Conservation (phyloP, 1,139 yeast genomes). For the Groenewaldozyma sp. region DNA sequence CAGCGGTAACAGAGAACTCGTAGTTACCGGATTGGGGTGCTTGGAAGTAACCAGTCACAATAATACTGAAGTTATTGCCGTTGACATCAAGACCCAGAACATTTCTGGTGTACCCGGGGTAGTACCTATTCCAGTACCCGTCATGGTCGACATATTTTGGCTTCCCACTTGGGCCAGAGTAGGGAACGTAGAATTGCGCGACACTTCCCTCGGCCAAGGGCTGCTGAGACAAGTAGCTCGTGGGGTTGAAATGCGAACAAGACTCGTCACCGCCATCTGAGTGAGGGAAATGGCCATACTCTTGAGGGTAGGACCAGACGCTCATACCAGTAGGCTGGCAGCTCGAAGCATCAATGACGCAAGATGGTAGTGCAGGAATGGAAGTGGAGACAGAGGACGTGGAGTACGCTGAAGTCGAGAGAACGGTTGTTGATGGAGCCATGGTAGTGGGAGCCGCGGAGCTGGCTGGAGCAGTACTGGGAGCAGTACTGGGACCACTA, state of each 20-base stretch:
- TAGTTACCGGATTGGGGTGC: constrained; percentile 1
- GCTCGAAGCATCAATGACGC: background rate
- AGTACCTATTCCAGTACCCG: background rate
- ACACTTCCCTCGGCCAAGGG: too few species aligned
- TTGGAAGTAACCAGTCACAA: constrained; percentile 3
- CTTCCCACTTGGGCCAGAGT: too few species aligned
- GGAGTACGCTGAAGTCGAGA: too few species aligned
- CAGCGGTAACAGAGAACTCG: background rate
- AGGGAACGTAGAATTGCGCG: too few species aligned
- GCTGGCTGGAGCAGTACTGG: background rate
- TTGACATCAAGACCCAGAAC: background rate
- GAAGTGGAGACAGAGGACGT: too few species aligned
- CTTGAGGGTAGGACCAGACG: background rate
- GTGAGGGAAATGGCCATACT: background rate
- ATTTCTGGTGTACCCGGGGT: background rate
- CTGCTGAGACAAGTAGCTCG: background rate
- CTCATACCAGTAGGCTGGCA: background rate
- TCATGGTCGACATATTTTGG: background rate
- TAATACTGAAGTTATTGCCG: background rate
- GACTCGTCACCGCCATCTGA: background rate
- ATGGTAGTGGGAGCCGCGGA: background rate
- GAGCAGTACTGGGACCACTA: background rate
- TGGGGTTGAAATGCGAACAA: background rate
- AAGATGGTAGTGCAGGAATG: background rate
- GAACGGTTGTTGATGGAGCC: too few species aligned